A percentile compares a stretch with the other conserved stretches of the same genome.
Evolutionary conservation across 768 basidiomycete species (phyloP).

Genomic region (Chiua virens): DNA sequence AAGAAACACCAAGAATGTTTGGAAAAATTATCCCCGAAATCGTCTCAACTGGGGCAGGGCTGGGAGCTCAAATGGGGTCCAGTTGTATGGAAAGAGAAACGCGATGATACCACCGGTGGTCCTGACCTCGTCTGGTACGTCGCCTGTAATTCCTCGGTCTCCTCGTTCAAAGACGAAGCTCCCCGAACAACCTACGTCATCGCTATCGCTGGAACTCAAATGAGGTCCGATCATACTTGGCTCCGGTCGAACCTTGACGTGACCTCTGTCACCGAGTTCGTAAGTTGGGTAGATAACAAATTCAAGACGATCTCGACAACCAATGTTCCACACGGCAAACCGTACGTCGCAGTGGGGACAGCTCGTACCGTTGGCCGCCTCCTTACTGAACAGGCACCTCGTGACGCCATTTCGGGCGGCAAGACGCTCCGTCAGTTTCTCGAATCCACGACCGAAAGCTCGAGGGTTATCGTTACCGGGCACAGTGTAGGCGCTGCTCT

Average conservation of each 20-base stretch:
- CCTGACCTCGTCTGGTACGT: slow-evolving; percentile 9
- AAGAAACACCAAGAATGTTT: not conserved
- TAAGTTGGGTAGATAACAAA: not conserved
- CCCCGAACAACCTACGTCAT: slow-evolving; percentile 5
- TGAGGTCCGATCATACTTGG: not conserved
- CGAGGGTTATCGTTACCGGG: slow-evolving; percentile 4
- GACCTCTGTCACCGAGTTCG: slow-evolving; percentile 2
- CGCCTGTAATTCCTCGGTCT: slow-evolving; percentile 1
- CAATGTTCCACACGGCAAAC: not conserved
- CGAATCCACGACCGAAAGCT: not conserved
- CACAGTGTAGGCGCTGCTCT: slow-evolving; percentile 3
- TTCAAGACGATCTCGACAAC: not conserved
- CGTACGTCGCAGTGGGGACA: slow-evolving; percentile 3
- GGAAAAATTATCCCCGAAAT: not conserved
- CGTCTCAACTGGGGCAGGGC: not conserved
- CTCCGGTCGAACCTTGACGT: not conserved
- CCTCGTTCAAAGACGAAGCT: not conserved
- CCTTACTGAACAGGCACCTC: not conserved
- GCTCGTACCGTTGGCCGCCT: not conserved
- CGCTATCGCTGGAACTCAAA: slow-evolving; percentile 4
- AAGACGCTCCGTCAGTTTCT: slow-evolving; percentile 4
- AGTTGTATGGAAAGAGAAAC: slow-evolving; percentile 1
- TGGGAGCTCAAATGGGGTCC: slow-evolving; percentile 12
- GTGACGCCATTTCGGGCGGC: not conserved
- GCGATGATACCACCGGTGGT: not conserved